Base-by-base conservation (phyloP, 1,284 basidiomycete genomes). In the Pascua guehoae region DNA sequence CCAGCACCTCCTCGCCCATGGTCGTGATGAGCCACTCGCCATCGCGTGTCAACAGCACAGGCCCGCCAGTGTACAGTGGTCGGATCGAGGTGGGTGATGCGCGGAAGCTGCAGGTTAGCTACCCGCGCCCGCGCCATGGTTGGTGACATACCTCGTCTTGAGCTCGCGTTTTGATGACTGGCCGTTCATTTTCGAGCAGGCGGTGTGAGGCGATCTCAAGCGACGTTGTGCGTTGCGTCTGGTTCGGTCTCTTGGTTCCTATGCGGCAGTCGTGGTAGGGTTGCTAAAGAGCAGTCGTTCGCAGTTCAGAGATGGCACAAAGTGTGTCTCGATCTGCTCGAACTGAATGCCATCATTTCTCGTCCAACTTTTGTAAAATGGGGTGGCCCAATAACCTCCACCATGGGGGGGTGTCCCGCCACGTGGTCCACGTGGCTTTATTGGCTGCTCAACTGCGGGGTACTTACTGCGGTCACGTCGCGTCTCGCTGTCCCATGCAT, bases 51-150 rank as follows among this genome's bases (percentile, higher is more conserved):
- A 92, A 79, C 11, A 90, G 85, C 41, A 93, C 86, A 8, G 91
- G 88, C 36, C 94, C 94, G 49, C 85, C 85, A 0, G 91, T 96
- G 72, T 95, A 91, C 53, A 96, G 79, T 5, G 94, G 92, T 40
- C 69, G 61, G 44, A 79, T 67, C 1, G 76, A 77, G 12, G 66
- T 63, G 5, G 75, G 72, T 2, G 76, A 78, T 3, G 76, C 71
- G 58, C 76, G 73, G 57, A 71, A 78, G 62, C 74, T 76, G 60
- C 4, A 32, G 4, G 24, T 32, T 32, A 32, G 24, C 11, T 1
- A 49, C 49, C 36, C 48, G 48, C 9, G 5, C 41, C 32, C 14
- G 4, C 36, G 2, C 2, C 16, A 11, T 24, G 15, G 5, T 12
- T 5, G 37, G 12, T 11, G n/a, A 32, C 67, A 51, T 48, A 72